Percentiles rank a stretch among this genome's conserved stretches.
Evolutionary conservation across 257 asterid species (phyloP).

Genomic region (Osmanthus fragrans): DNA sequence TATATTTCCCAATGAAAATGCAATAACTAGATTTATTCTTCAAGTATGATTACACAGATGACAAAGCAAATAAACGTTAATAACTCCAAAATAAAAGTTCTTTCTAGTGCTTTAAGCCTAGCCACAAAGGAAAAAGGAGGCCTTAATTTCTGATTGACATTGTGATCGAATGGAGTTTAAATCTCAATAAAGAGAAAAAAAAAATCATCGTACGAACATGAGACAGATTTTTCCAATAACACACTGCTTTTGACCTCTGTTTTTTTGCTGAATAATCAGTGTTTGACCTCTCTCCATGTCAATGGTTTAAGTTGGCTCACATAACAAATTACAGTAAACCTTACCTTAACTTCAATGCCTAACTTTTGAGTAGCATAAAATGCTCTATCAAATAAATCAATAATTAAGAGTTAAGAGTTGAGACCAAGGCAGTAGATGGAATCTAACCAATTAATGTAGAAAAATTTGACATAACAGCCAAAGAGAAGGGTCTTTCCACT

Average conservation of each 20-base stretch:
- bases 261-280: not conserved
- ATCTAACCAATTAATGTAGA: not conserved
- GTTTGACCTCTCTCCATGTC: not conserved
- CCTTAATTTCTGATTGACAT: not conserved
- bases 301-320: not conserved
- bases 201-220: not conserved
- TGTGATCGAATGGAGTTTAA: not conserved
- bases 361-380: conserved; percentile 12
- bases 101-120: not conserved
- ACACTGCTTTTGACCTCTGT: not conserved
- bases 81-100: not conserved
- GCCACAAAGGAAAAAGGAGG: not conserved
- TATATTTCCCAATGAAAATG: not conserved
- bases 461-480: not conserved
- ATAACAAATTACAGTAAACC: conserved; percentile 9
- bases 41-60: not conserved
- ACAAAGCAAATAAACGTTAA: not conserved
- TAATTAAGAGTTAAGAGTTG: not conserved
- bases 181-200: conserved; percentile 4
- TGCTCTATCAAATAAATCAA: not conserved
- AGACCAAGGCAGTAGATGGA: conserved; percentile 1
- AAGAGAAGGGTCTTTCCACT: not conserved
- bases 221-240: not conserved
- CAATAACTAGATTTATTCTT: conserved; percentile 1
- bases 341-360: not conserved